phyloP scores from a whole-genome alignment of 169 alveolate species.

The Eimeria brunetti region DNA sequence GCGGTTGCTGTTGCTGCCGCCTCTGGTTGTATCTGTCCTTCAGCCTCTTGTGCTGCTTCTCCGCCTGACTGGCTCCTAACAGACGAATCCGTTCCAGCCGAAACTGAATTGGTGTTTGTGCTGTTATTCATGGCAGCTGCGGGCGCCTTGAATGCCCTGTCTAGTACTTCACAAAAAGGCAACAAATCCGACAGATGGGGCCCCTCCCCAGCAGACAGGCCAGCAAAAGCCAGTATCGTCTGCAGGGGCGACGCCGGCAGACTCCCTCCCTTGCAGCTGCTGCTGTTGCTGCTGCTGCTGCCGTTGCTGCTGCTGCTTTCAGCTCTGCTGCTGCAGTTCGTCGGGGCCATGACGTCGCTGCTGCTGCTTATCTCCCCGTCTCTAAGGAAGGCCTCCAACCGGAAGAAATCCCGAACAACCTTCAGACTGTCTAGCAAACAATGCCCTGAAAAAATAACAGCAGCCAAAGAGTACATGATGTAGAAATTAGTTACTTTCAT shows the following conservation, averaged over 20 bases:
- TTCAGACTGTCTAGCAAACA: constrained; percentile 47
- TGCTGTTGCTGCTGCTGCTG: constrained; percentile 2
- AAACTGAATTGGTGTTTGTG: neutral
- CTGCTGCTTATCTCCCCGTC: neutral
- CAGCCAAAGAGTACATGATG: neutral
- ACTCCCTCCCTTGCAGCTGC: neutral
- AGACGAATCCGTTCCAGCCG: neutral
- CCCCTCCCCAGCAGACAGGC: constrained; percentile 34
- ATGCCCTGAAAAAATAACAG: constrained; percentile 12
- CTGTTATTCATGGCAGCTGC: neutral
- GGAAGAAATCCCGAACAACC: constrained; percentile 44
- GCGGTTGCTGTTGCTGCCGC: neutral
- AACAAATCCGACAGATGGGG: constrained; percentile 5
- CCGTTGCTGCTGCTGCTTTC: neutral
- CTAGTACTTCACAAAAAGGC: constrained; percentile 24
- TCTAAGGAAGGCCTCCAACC: constrained; percentile 11
- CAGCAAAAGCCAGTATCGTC: constrained; percentile 27
- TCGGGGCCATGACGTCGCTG: neutral
- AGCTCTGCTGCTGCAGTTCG: neutral
- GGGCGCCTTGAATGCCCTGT: neutral
- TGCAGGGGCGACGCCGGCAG: constrained; percentile 53
- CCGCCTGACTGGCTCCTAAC: neutral
- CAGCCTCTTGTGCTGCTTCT: neutral
- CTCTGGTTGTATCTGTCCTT: neutral
- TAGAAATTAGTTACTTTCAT: neutral